Percentiles rank a stretch among this genome's conserved stretches.
phyloP scores from a whole-genome alignment of 176 grass and related monocot species.

The Otatea glauca region DNA sequence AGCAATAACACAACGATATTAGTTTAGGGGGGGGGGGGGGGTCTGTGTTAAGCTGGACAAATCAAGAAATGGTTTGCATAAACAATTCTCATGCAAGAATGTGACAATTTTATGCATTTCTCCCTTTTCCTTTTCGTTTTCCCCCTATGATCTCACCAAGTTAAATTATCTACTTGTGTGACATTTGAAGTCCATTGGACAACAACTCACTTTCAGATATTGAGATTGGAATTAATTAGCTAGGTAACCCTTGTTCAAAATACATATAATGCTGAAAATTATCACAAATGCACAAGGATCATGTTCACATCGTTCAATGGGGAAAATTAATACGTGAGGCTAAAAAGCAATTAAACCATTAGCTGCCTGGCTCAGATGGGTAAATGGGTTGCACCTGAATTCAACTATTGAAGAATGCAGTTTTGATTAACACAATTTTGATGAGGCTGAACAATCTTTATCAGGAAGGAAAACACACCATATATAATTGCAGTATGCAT shows the following conservation, averaged over 20 bases:
- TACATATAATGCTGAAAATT: not conserved
- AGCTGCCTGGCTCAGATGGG: not conserved
- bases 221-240: not conserved
- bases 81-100: not conserved
- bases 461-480: not conserved
- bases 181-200: constrained; percentile 1
- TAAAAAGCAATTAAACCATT: not conserved
- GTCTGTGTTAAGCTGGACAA: not conserved
- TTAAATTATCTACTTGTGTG: not conserved
- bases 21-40: not conserved
- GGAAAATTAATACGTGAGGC: not conserved
- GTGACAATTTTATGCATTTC: not conserved
- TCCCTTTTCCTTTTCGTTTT: not conserved
- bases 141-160: not conserved
- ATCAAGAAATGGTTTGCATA: not conserved
- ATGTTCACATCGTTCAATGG: not conserved
- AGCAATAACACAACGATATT: no score
- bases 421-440: not conserved
- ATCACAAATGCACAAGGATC: not conserved
- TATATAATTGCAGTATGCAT: not conserved
- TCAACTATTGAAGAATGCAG: not conserved
- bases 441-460: not conserved
- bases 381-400: not conserved
- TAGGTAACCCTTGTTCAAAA: not conserved
- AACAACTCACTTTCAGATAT: not conserved